Evolutionary conservation across 306 rosid species (phyloP).

Genomic region (Rosa chinensis): DNA sequence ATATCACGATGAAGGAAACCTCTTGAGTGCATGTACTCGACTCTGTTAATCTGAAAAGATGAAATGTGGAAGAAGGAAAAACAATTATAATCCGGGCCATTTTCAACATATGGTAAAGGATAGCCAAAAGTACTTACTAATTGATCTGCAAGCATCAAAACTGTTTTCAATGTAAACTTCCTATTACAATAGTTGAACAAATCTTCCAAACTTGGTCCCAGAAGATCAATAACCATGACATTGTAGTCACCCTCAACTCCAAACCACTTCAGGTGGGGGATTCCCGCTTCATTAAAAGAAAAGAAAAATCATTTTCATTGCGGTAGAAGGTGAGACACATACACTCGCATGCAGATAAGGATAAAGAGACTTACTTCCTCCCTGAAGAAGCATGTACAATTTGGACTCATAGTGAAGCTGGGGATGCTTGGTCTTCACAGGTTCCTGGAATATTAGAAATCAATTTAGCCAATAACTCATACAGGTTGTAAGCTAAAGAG

Average conservation of each 20-base stretch:
- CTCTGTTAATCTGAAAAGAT: slow-evolving; percentile 86
- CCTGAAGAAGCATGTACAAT: slow-evolving; percentile 98
- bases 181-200: slow-evolving; percentile 94
- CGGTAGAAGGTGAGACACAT: background rate
- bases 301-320: slow-evolving; percentile 22
- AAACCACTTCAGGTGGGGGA: slow-evolving; percentile 99
- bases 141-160: slow-evolving; percentile 99
- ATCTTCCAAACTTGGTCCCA: slow-evolving; percentile 99
- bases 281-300: slow-evolving; percentile 69
- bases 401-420: slow-evolving; percentile 99
- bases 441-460: slow-evolving; percentile 55
- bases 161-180: slow-evolving; percentile 84
- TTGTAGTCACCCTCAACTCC: slow-evolving; percentile 97
- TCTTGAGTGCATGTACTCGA: slow-evolving; percentile 98
- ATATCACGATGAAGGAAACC: slow-evolving; percentile 99
- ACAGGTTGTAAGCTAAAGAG: background rate
- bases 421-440: slow-evolving; percentile 94
- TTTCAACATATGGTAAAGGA: slow-evolving; percentile 24
- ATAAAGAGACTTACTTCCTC: slow-evolving; percentile 77
- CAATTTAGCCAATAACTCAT: background rate
- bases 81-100: slow-evolving; percentile 11
- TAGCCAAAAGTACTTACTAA: slow-evolving; percentile 53
- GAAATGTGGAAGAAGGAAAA: background rate
- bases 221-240: slow-evolving; percentile 97
- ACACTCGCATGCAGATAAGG: slow-evolving; percentile 6